A percentile compares a stretch with the other conserved stretches of the same genome.
These are phyloP conservation scores for Podosphaera xanthii DNA, from an alignment of 2,329 filamentous ascomycete species.

Conservation along the genomic window DNA sequence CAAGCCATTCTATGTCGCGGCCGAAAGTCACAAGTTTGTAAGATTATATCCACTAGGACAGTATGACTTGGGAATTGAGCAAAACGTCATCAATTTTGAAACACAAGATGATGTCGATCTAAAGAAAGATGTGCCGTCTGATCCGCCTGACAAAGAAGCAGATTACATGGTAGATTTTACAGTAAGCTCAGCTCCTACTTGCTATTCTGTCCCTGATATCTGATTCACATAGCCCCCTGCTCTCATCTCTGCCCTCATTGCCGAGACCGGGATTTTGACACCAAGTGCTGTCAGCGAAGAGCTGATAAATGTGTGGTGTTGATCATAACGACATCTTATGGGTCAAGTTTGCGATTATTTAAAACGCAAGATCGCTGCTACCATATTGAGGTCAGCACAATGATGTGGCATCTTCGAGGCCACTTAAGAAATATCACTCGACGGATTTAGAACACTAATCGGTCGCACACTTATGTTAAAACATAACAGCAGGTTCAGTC, in stretches of 20 bases:
- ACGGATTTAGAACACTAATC: too few species aligned
- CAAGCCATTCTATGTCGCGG: slow-evolving; percentile 70
- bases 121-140: slow-evolving; percentile 9
- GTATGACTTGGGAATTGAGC: slow-evolving; percentile 57
- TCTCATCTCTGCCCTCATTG: slow-evolving; percentile 50
- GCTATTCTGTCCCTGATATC: slow-evolving; percentile 1
- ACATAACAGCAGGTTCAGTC: too few species aligned
- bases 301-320: slow-evolving; percentile 25
- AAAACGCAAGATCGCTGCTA: too few species aligned
- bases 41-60: slow-evolving; percentile 66
- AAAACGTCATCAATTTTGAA: slow-evolving; percentile 54
- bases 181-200: slow-evolving; percentile 19
- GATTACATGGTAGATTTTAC: slow-evolving; percentile 43
- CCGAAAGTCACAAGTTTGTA: slow-evolving; percentile 93
- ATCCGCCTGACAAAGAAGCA: slow-evolving; percentile 8
- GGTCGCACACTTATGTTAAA: too few species aligned
- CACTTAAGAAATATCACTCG: too few species aligned
- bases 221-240: slow-evolving; percentile 32
- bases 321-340: slow-evolving; percentile 2
- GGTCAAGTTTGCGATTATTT: too few species aligned
- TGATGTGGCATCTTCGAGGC: too few species aligned
- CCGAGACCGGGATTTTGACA: slow-evolving; percentile 49
- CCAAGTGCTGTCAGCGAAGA: slow-evolving; percentile 49
- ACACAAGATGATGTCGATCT: slow-evolving; percentile 29
- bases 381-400: too few species aligned